Evolutionary conservation across 371 early-diverging fungal genomes (phyloP), one percentile per base, ranked within the genome.

Genomic region (Choanephora cucurbitarum): DNA sequence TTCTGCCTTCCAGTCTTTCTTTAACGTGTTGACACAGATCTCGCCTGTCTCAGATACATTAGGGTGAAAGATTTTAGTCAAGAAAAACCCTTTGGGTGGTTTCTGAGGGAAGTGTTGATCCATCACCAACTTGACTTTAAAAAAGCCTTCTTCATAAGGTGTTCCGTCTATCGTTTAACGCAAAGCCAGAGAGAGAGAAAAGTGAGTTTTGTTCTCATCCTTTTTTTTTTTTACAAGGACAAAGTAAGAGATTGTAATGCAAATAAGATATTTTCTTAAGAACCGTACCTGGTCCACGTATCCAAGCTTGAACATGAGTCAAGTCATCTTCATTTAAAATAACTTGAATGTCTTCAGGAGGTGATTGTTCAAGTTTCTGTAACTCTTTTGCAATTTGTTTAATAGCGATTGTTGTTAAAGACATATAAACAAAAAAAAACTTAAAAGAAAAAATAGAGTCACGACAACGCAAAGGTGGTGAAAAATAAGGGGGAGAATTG

Each of bases 21-120:
- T 94, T 24, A 96, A 75, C 9, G 95, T 93, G 67, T 85, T 91
- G 23, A 95, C 94, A 68, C 97, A 96, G 57, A 96, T 91, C 52
- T 95, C 95, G 22, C 97, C 97, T 21, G 68, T 64, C 21, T 75
- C 62, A 6, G 94, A 85, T 0, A 96, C 93, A 63, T 96, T 96
- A 8, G 97, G 97, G 65, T 96, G 96, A 60, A 93, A 96, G 9
- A 95, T 93, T 66, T 91, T 92, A 19, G 95, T 95, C 9, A 83
- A 47, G 70, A 96, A 95, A 55, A 71, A 77, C 58, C 88, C 86
- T 72, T 87, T 86, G 6, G 95, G 95, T 31, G 95, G 92, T 2
- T 81, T 63, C 18, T 76, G 60, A 0, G 95, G 95, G 61, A 86
- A 94, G 42, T 82, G 79, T 31, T 79, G 64, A 28, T 77, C 80